Percentiles rank a stretch among this genome's conserved stretches.
Evolutionary conservation across 2,329 filamentous ascomycete genomes (phyloP).

Genomic region (Sarocladium kiliense): DNA sequence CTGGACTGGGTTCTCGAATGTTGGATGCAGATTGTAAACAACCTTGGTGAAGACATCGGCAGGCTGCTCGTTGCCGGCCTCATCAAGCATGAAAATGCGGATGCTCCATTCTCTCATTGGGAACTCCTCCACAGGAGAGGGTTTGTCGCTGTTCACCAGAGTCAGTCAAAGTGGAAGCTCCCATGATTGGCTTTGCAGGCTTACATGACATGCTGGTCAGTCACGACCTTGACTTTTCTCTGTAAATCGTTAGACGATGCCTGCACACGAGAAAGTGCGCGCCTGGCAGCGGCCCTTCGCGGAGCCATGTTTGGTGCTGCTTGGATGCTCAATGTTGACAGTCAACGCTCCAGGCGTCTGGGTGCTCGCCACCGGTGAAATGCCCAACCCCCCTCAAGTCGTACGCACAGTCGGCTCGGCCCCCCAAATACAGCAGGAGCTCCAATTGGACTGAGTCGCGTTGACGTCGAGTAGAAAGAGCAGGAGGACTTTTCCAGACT

Average conservation of each 20-base stretch:
- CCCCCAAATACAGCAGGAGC: too few relatives aligned
- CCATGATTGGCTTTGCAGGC: conserved; percentile 27
- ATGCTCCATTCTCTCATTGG: conserved; percentile 93
- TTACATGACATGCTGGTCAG: conserved; percentile 85
- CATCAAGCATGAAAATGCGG: conserved; percentile 76
- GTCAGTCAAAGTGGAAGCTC: not conserved
- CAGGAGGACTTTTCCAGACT: too few relatives aligned
- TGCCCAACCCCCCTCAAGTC: not conserved
- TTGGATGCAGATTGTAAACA: conserved; percentile 88
- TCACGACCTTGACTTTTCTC: conserved; percentile 87
- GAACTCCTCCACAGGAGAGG: conserved; percentile 77
- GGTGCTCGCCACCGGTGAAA: not conserved
- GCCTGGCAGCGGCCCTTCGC: not conserved
- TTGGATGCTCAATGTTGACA: not conserved
- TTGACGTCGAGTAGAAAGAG: too few relatives aligned
- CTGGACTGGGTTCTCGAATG: conserved; percentile 82
- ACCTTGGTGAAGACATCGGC: conserved; percentile 89
- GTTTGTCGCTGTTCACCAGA: conserved; percentile 57
- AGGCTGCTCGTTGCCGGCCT: conserved; percentile 76
- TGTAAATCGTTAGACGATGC: conserved; percentile 44
- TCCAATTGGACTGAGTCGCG: too few relatives aligned
- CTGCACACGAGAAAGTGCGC: not conserved
- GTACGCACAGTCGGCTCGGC: too few relatives aligned
- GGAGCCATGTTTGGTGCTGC: not conserved
- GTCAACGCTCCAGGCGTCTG: not conserved